Evolutionary conservation across 495 filamentous ascomycete genomes (phyloP).

Genomic region (Xylaria scruposa): DNA sequence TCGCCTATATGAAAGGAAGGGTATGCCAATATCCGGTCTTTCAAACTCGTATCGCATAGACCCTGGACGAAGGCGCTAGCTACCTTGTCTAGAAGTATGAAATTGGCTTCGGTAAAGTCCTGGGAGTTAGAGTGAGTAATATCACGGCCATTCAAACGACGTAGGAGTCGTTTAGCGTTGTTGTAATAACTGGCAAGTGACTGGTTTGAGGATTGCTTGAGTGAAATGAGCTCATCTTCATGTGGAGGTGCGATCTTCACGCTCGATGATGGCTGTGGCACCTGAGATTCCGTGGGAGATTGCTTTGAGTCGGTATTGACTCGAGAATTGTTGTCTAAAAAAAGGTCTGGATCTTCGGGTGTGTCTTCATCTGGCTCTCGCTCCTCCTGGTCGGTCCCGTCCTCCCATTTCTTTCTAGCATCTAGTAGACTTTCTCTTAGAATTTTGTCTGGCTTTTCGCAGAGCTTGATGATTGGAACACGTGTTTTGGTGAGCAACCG

Average conservation of each 20-base stretch:
- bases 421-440: constrained; percentile 59
- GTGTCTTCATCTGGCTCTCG: constrained; percentile 51
- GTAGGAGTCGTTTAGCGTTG: constrained; percentile 53
- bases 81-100: constrained; percentile 53
- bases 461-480: constrained; percentile 84
- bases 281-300: not conserved
- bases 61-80: constrained; percentile 56
- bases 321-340: not conserved
- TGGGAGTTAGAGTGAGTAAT: constrained; percentile 46
- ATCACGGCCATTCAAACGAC: constrained; percentile 54
- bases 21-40: constrained; percentile 45
- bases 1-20: constrained; percentile 44
- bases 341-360: constrained; percentile 41
- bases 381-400: constrained; percentile 44
- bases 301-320: not conserved
- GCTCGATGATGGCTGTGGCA: not conserved
- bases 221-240: constrained; percentile 41
- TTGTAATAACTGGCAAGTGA: constrained; percentile 49
- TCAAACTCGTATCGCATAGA: constrained; percentile 50
- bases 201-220: constrained; percentile 48
- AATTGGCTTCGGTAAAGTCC: constrained; percentile 47
- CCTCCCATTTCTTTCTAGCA: constrained; percentile 68
- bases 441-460: constrained; percentile 65
- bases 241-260: constrained; percentile 8
- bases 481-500: constrained; percentile 73